These are phyloP conservation scores for Elsinoe fawcettii DNA, from an alignment of 2,329 filamentous ascomycete genomes.

Conservation along the genomic window DNA sequence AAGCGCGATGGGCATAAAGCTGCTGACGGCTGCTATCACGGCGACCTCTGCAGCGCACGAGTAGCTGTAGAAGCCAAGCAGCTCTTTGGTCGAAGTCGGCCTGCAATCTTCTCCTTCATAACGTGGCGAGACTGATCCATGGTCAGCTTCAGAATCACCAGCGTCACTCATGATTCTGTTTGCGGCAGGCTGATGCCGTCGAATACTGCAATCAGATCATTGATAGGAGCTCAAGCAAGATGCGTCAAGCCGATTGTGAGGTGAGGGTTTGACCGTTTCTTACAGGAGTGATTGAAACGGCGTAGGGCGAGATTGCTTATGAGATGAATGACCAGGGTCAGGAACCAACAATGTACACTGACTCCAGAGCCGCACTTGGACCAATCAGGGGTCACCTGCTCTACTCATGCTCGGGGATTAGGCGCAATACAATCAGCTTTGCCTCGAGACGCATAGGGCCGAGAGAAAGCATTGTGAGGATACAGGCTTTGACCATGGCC, in stretches of 20 bases:
- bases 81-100: slow-evolving; percentile 79
- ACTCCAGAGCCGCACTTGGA: neutral
- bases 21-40: slow-evolving; percentile 54
- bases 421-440: neutral
- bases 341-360: neutral
- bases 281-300: neutral
- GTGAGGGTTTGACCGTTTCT: neutral
- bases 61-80: slow-evolving; percentile 92
- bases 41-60: slow-evolving; percentile 95
- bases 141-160: slow-evolving; percentile 10
- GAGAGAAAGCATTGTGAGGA: neutral
- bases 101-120: slow-evolving; percentile 81
- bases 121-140: slow-evolving; percentile 33
- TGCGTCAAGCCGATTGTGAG: neutral
- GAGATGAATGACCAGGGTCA: neutral
- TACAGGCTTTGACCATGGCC: neutral
- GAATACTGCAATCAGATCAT: neutral
- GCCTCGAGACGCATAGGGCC: neutral
- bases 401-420: neutral
- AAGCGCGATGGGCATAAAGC: slow-evolving; percentile 91
- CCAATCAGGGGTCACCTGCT: neutral
- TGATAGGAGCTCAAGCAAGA: neutral
- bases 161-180: neutral
- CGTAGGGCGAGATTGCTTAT: neutral
- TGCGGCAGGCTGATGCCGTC: neutral